A percentile compares a stretch with the other conserved stretches of the same genome.
Conservation (phyloP, 2,329 filamentous ascomycete species). For the Chalara sp. region DNA sequence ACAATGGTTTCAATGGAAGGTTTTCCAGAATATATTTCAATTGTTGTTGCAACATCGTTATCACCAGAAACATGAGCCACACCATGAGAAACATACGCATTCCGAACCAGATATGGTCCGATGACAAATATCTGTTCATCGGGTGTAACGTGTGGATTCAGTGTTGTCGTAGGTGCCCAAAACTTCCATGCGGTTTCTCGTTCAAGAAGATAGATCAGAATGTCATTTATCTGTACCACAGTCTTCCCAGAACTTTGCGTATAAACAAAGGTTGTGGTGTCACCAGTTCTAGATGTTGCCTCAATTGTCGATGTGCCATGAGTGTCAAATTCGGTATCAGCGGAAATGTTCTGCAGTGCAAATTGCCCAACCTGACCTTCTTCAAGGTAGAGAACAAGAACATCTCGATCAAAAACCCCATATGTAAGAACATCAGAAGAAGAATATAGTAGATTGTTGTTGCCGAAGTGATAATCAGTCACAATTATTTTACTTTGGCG, state of each 20-base stretch:
- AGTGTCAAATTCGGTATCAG: constrained; percentile 31
- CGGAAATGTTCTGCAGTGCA: constrained; percentile 34
- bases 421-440: constrained; percentile 44
- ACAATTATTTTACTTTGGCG: constrained; percentile 48
- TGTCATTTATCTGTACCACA: constrained; percentile 40
- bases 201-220: constrained; percentile 46
- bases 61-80: constrained; percentile 34
- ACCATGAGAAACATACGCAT: constrained; percentile 27
- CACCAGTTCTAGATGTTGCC: constrained; percentile 20
- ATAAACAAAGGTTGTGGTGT: constrained; percentile 35
- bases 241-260: constrained; percentile 39
- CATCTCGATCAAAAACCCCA: constrained; percentile 37
- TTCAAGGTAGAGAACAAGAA: constrained; percentile 42
- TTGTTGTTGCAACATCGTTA: constrained; percentile 32
- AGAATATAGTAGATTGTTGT: constrained; percentile 41
- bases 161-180: constrained; percentile 43
- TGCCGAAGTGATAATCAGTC: constrained; percentile 44
- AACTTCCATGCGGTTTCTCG: constrained; percentile 47
- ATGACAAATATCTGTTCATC: constrained; percentile 39
- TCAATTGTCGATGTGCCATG: constrained; percentile 34
- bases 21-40: constrained; percentile 37
- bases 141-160: constrained; percentile 36
- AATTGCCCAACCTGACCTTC: constrained; percentile 43
- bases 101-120: constrained; percentile 38
- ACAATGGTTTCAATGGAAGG: constrained; percentile 32